Conservation (phyloP, 176 grass and related monocot species). For the Aechmea fasciata region DNA sequence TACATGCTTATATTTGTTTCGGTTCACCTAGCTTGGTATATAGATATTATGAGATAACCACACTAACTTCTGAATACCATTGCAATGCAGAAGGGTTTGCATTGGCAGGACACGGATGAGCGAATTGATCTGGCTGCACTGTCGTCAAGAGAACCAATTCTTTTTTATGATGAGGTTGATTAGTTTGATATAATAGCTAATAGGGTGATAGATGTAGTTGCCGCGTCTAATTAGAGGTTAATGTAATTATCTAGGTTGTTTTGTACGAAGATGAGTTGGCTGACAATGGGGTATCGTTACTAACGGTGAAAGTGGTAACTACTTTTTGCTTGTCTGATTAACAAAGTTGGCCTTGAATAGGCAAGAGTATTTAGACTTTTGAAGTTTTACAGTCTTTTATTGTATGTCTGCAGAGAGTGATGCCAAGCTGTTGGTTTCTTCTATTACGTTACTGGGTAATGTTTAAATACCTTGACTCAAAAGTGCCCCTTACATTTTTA, state of each 20-base stretch:
- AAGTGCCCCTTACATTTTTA: too few relatives aligned
- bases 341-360: constrained; percentile 12
- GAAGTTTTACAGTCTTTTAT: constrained; percentile 8
- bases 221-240: not conserved
- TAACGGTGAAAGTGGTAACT: constrained; percentile 89
- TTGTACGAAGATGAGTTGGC: constrained; percentile 97
- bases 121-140: constrained; percentile 70
- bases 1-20: not conserved
- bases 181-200: constrained; percentile 3
- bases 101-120: constrained; percentile 67
- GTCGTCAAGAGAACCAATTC: constrained; percentile 78
- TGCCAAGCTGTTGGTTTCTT: constrained; percentile 93
- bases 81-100: constrained; percentile 38
- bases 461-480: not conserved
- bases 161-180: constrained; percentile 80
- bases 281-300: constrained; percentile 81
- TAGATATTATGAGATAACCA: not conserved
- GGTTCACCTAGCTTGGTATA: not conserved
- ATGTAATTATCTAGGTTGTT: constrained; percentile 44
- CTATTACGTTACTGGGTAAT: constrained; percentile 78
- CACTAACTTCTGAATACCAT: not conserved
- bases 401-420: constrained; percentile 65
- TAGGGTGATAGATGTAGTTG: constrained; percentile 16
- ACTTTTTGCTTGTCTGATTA: not conserved
- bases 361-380: constrained; percentile 3